Evolutionary conservation across 495 filamentous ascomycete species (phyloP).

Genomic region (Rhypophila decipiens): DNA sequence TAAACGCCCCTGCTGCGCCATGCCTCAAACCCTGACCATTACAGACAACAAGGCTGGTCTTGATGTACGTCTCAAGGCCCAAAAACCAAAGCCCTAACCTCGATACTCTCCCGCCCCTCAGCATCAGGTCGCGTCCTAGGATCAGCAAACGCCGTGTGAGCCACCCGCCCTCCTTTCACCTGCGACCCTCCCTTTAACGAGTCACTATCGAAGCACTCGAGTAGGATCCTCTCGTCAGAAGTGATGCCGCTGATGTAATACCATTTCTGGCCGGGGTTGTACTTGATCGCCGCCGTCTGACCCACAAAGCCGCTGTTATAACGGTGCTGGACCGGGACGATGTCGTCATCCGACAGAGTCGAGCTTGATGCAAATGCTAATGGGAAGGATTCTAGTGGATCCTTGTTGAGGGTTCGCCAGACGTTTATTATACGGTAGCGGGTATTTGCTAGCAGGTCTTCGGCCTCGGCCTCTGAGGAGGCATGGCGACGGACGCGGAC

Average conservation of each 20-base stretch:
- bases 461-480: slow-evolving; percentile 41
- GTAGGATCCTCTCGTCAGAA: slow-evolving; percentile 64
- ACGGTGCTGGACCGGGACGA: slow-evolving; percentile 67
- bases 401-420: slow-evolving; percentile 68
- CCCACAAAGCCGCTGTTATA: slow-evolving; percentile 62
- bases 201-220: slow-evolving; percentile 78
- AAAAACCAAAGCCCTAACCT: slow-evolving; percentile 80
- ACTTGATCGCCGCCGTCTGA: slow-evolving; percentile 67
- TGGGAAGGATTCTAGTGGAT: slow-evolving; percentile 62
- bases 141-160: slow-evolving; percentile 79
- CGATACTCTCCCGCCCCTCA: slow-evolving; percentile 71
- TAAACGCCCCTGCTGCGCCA: too few relatives aligned
- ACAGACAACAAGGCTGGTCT: too few relatives aligned
- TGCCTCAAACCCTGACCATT: too few relatives aligned
- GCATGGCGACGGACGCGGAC: slow-evolving; percentile 62
- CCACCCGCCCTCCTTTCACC: slow-evolving; percentile 57
- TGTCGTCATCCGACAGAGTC: slow-evolving; percentile 54
- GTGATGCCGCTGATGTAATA: slow-evolving; percentile 75
- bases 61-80: slow-evolving; percentile 56
- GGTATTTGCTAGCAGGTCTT: slow-evolving; percentile 44
- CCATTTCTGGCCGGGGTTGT: slow-evolving; percentile 59
- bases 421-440: slow-evolving; percentile 83
- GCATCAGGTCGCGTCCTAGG: slow-evolving; percentile 56
- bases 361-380: slow-evolving; percentile 63
- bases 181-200: slow-evolving; percentile 36